Evolutionary conservation across 306 rosid genomes (phyloP), one percentile per base, ranked within the genome.

Genomic region (Begonia masoniana): DNA sequence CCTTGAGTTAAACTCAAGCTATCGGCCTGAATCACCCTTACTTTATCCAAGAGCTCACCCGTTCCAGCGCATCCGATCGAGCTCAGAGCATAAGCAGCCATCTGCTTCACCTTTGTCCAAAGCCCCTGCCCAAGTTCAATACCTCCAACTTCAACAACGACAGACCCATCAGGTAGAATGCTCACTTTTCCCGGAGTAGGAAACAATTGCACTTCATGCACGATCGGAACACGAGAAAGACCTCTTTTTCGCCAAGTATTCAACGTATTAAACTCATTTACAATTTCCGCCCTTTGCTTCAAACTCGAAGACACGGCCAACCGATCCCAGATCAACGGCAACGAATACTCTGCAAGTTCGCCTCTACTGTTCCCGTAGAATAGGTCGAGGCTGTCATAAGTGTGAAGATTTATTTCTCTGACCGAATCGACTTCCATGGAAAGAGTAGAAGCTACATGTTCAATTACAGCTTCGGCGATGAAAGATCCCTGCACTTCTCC

Each of bases 101-200:
- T 79, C 72, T 91, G 96, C 66, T 82, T 85, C 11, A 73, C 97
- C 83, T 91, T 91, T 43, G 96, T 91, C 97, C 97, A 91, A 6
- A 91, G 85, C 78, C 97, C 97, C 70, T 91, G 97, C 35, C 97
- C 97, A 15, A 91, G 23, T 68, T 91, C 96, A n/a, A 81, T 81
- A 13, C 96, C 97, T 57, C 96, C 96, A 53, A 91, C 94, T 76
- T 91, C 97, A 70, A 77, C 94, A 63, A 66, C 79, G 41, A 91
- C 57, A 36, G 96, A 81, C 12, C 85, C 96, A 42, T 85, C 97
- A 2, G 57, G 47, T 35, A 91, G 70, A 63, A 91, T 78, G 73
- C 88, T 81, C 46, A 72, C 94, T 69, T 75, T 91, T 51, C 92
- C 97, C 0, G 96, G 96, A 43, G 94, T 91, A 55, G 88, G 69